phyloP scores from a whole-genome alignment of 306 rosid genomes.

The Sophora flavescens region DNA sequence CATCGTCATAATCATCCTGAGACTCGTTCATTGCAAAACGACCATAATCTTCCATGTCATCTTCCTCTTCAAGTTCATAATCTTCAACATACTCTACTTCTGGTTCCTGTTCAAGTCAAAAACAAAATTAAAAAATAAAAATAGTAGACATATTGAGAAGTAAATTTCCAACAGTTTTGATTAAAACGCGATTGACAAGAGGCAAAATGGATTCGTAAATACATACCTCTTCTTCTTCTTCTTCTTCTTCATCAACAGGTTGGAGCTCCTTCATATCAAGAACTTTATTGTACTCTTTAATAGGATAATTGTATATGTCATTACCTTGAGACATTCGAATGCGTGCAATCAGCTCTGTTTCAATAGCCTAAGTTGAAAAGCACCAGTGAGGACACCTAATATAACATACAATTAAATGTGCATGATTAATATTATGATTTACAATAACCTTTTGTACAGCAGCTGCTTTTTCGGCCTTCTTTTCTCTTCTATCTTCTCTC shows the following conservation, averaged over 20 bases:
- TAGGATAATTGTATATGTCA: constrained; percentile 73
- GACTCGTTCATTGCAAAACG: constrained; percentile 47
- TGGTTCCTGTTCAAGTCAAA: constrained; percentile 63
- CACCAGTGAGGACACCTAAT: constrained; percentile 36
- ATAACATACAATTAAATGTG: constrained; percentile 22
- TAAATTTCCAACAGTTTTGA: constrained; percentile 27
- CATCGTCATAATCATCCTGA: constrained; percentile 50
- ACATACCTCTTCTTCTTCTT: constrained; percentile 55
- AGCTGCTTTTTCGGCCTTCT: constrained; percentile 86
- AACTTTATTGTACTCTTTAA: constrained; percentile 58
- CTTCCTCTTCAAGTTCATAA: constrained; percentile 58
- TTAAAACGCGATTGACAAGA: not conserved
- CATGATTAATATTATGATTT: constrained; percentile 28
- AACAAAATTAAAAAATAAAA: constrained; percentile 3
- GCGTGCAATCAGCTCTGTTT: constrained; percentile 81
- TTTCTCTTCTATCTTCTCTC: constrained; percentile 90
- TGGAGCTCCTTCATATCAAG: constrained; percentile 52
- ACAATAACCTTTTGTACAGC: constrained; percentile 68
- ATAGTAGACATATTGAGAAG: constrained; percentile 1
- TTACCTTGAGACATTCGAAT: constrained; percentile 53
- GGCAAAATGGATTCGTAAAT: constrained; percentile 9
- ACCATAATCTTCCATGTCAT: constrained; percentile 87
- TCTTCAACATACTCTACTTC: constrained; percentile 72
- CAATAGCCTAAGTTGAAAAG: constrained; percentile 64
- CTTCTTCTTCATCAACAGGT: constrained; percentile 60